Evolutionary conservation across 495 filamentous ascomycete species (phyloP), one percentile per base, ranked within the genome.

Genomic region (Tuber brumale): DNA sequence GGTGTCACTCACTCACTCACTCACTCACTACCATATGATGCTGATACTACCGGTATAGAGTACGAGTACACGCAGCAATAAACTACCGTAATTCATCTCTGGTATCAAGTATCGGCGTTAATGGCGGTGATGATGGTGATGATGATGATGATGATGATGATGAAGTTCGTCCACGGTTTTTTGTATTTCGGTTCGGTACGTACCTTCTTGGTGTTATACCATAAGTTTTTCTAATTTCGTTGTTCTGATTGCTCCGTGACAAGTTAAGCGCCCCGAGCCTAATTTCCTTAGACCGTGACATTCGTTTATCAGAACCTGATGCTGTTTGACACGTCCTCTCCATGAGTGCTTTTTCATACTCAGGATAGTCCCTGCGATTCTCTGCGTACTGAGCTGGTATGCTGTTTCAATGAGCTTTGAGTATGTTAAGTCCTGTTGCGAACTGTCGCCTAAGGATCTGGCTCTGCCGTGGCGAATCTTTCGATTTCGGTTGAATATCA

Each of bases 301-400:
- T 66, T 66, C 57, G 57, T 66, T 66, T 66, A 66, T 66, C 27
- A 19, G 57, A 35, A 27, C 57, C 57, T 66, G 57, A 35, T 66
- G 27, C 27, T 66, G 27, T 19, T 35, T 66, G 57, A 66, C 57
- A 66, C 57, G 51, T 35, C 18, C 48, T 57, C 31, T 66, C 57
- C 5, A 7, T 66, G 57, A 66, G 57, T 27, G 57, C 57, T 66
- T 66, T 66, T 66, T 66, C 27, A 66, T 35, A 18, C 27, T 14
- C 57, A 35, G 14, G 27, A 66, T 27, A 12, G 23, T 57, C n/a
- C 51, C 51, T 5, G 27, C n/a, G 51, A 14, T 57, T 57, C 23
- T 66, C 16, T 66, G 57, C 27, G 27, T 19, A 66, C 57, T 35
- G 27, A 35, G 7, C 57, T 66, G 27, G 57, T 66, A 35, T 19